A percentile compares a stretch with the other conserved stretches of the same genome.
Conservation (phyloP, 441 rosid species). For the Euphorbia celastroides region DNA sequence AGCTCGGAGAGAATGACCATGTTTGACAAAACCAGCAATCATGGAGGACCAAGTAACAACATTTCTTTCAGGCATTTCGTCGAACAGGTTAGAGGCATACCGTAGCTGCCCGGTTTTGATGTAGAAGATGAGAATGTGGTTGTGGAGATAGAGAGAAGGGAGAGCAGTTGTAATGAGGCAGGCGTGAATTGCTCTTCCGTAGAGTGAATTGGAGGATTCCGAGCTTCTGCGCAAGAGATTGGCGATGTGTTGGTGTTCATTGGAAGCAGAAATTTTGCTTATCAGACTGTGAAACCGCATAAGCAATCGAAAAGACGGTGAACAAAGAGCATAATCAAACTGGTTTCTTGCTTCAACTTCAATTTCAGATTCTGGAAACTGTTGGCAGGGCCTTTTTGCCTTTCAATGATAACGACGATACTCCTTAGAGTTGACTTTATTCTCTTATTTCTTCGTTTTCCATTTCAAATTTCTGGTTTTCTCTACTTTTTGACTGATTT, state of each 20-base stretch:
- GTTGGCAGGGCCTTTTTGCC: no score
- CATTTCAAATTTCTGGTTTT: no score
- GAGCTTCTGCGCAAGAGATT: constrained; percentile 27
- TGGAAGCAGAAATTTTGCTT: background rate
- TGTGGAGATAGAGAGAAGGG: constrained; percentile 29
- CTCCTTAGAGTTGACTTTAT: no score
- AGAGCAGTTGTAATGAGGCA: constrained; percentile 25
- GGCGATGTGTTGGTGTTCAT: constrained; percentile 21
- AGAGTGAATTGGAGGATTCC: constrained; percentile 19
- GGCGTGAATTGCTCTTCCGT: constrained; percentile 38
- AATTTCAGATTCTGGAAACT: no score
- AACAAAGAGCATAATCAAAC: background rate
- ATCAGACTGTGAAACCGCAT: background rate
- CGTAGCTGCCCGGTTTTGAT: constrained; percentile 34
- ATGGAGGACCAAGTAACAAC: constrained; percentile 57
- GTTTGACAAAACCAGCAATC: constrained; percentile 48
- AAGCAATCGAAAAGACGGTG: background rate
- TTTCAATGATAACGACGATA: no score
- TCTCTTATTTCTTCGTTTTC: no score
- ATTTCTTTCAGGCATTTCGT: constrained; percentile 44
- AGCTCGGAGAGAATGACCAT: constrained; percentile 28
- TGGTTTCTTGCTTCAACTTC: background rate
- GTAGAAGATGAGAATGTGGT: constrained; percentile 43
- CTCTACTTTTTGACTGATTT: no score
- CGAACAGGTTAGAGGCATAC: constrained; percentile 39